Conservation (phyloP, 805 yeast genomes). For the Zygosaccharomyces pseudorouxii region DNA sequence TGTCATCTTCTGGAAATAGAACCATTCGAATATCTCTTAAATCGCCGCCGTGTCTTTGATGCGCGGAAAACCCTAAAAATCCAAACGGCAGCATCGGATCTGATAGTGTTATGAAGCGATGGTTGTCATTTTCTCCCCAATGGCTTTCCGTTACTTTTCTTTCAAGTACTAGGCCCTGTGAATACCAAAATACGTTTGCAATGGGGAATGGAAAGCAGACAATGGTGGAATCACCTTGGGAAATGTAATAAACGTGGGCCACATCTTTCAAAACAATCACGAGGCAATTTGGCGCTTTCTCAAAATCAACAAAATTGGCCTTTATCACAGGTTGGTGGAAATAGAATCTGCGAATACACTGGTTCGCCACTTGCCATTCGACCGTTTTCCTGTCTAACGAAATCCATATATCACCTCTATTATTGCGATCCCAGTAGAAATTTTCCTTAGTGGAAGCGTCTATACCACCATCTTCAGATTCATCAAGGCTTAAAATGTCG, state of each 20-base stretch:
- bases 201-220: slow-evolving; percentile 68
- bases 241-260: slow-evolving; percentile 54
- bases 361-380: slow-evolving; percentile 36
- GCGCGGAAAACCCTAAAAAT: slow-evolving; percentile 61
- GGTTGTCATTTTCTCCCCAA: slow-evolving; percentile 10
- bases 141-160: slow-evolving; percentile 32
- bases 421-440: slow-evolving; percentile 8
- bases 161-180: slow-evolving; percentile 64
- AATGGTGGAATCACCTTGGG: slow-evolving; percentile 53
- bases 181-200: slow-evolving; percentile 56
- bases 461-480: background rate
- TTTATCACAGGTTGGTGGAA: slow-evolving; percentile 46
- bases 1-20: slow-evolving; percentile 24
- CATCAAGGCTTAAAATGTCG: background rate
- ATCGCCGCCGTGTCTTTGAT: slow-evolving; percentile 40
- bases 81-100: slow-evolving; percentile 78
- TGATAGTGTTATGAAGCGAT: slow-evolving; percentile 56
- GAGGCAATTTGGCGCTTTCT: slow-evolving; percentile 37
- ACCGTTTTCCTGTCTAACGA: slow-evolving; percentile 36
- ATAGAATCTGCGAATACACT: slow-evolving; percentile 37
- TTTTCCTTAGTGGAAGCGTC: slow-evolving; percentile 4
- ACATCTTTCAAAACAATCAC: slow-evolving; percentile 58
- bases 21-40: slow-evolving; percentile 18
- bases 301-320: slow-evolving; percentile 60
- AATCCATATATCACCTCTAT: slow-evolving; percentile 27